Base-by-base conservation (phyloP, 208 protist species). In the Strigomonas culicis region DNA sequence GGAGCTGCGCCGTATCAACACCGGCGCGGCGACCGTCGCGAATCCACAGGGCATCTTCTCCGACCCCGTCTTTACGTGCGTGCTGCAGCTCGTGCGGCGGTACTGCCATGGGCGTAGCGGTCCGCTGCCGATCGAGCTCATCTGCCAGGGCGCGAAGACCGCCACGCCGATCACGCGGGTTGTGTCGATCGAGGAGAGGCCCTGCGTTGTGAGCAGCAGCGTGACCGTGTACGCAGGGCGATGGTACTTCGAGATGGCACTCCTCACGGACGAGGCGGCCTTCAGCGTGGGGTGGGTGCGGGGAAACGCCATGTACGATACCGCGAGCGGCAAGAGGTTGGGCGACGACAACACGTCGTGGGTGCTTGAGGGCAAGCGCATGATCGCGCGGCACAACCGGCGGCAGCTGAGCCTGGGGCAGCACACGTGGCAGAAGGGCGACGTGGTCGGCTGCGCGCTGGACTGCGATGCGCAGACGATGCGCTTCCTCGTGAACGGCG, bases 221-320 rank as follows among this genome's bases (percentile, higher is more conserved):
- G 92, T 94, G n/a, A 72, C 65, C 28, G 85, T 95, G n/a, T 71
- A 65, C 13, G 44, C 56, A 2, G 92, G 92, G 3, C 61, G 74
- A 36, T 97, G 92, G 92, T 97, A 97, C 77, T 97, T 88, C 63
- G 92, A 97, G 66, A 79, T 94, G 25, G 62, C 78, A 1, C 32
- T 93, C 39, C 32, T 59, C 8, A 74, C 70, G 10, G 69, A 61
- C 1, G 73, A 73, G 41, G 56, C 73, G 13, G 61, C 31, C 24
- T 67, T 91, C 22, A 80, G 74, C 53, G 63, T 90, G 21, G 89
- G 85, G 21, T 93, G 86, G 86, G 21, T 47, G 24, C 6, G 13
- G 13, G 63, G 53, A 27, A 28, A 59, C 50, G 10, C 30, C 25
- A 50, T n/a, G 11, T 27, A 8, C 34, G 39, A 21, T 21, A 13